Evolutionary conservation across 2,329 filamentous ascomycete genomes (phyloP).

Genomic region (Epichloe hybrida): DNA sequence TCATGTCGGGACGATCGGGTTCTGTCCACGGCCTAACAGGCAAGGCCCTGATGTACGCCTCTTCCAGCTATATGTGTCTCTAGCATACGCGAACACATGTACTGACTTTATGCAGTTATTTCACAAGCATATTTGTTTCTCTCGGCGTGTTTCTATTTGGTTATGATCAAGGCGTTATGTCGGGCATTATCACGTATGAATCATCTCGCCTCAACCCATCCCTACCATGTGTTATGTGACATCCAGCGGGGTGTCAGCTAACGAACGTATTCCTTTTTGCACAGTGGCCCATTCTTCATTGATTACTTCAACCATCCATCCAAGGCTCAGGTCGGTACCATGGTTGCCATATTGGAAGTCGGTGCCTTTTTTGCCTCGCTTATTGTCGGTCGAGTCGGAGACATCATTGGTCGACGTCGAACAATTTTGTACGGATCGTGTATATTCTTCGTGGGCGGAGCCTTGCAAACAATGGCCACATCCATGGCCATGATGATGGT

Average conservation of each 20-base stretch:
- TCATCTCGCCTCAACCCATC: neutral
- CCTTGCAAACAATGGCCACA: conserved; percentile 66
- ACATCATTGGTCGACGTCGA: conserved; percentile 75
- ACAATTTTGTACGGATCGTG: conserved; percentile 91
- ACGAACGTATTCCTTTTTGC: neutral
- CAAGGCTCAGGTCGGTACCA: conserved; percentile 79
- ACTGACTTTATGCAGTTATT: conserved; percentile 48
- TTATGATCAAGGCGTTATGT: conserved; percentile 87
- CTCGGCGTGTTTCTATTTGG: conserved; percentile 80
- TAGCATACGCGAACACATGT: neutral
- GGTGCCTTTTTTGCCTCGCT: conserved; percentile 87
- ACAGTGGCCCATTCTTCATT: conserved; percentile 75
- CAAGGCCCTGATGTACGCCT: conserved; percentile 71
- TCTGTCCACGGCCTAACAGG: conserved; percentile 87
- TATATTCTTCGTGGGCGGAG: conserved; percentile 75
- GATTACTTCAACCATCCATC: conserved; percentile 87
- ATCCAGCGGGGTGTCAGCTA: neutral
- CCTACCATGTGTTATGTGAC: neutral
- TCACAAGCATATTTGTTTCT: conserved; percentile 84
- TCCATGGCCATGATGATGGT: conserved; percentile 84
- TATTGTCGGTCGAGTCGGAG: conserved; percentile 73
- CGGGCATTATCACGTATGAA: conserved; percentile 51
- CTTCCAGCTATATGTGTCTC: neutral
- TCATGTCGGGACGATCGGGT: conserved; percentile 72
- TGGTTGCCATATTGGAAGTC: conserved; percentile 93